Conservation (phyloP, 2,329 filamentous ascomycete genomes). For the Clonostachys chloroleuca region DNA sequence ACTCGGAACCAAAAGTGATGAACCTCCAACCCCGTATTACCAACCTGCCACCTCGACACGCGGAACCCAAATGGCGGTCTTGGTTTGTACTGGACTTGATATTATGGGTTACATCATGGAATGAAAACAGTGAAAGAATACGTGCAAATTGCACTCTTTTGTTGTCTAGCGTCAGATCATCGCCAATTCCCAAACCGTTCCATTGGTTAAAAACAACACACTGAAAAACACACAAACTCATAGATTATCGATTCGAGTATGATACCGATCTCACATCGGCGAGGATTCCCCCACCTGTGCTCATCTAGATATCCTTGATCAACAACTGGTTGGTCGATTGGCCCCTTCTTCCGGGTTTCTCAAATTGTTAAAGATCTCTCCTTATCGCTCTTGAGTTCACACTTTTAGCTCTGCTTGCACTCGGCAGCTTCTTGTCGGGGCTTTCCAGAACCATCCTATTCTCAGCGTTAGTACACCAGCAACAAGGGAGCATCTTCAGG, state of each 20-base stretch:
- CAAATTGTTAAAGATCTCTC: background rate
- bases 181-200: background rate
- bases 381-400: conserved; percentile 16
- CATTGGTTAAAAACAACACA: no score
- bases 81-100: background rate
- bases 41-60: no score
- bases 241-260: no score
- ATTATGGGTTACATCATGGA: background rate
- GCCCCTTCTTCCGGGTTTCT: no score
- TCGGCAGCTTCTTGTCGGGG: conserved; percentile 92
- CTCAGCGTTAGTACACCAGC: no score
- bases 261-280: no score
- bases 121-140: background rate
- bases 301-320: conserved; percentile 1
- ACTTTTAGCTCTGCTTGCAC: conserved; percentile 84
- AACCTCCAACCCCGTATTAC: no score
- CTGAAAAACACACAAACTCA: no score
- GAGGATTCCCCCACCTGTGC: no score
- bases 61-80: no score
- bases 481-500: no score
- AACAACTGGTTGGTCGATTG: background rate
- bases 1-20: no score
- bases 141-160: conserved; percentile 2
- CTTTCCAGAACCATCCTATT: conserved; percentile 78
- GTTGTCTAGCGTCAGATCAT: conserved; percentile 1